Base-by-base conservation (phyloP, 1,139 yeast genomes). In the Hansenula sp. region DNA sequence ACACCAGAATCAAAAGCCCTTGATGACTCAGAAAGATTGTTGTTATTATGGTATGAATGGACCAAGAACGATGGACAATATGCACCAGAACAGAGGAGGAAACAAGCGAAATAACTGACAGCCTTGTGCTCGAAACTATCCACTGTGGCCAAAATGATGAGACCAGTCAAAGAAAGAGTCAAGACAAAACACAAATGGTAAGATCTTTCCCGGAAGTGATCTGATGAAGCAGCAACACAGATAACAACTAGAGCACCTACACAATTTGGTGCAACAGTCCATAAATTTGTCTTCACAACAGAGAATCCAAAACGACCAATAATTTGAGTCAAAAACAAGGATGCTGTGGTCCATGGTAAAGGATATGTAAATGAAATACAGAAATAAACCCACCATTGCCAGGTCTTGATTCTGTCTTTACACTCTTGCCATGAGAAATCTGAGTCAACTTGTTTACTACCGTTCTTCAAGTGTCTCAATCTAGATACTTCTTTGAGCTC, bases 41-140 rank as follows among this genome's bases (percentile, higher is more conserved):
- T 45, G 28, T 45, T 45, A 32, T 45, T 44, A 34, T 45, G 49
- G 47, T 47, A 45, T 12, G 47, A 34, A 37, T 45, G 49, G n/a
- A 45, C 44, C 28, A 45, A 32, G 10, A 47, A 45, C 2, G 49
- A 45, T 6, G 49, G 49, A 22, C 40, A 40, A 27, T 45, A 45
- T 17, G 47, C 47, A 11, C 49, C 49, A 16, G 43, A 37, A 24
- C 38, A 36, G 11, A 36, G 18, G 22, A 44, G 20, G 36, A 45
- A 45, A 34, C 48, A 45, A 10, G 48, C 48, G 37, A 45, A 45
- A 34, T 45, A 45, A 32, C 47, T 31, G 18, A 45, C 47, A n/a
- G 42, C 48, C 6, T 14, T 44, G 34, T 45, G 48, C 11, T 22
- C 16, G 14, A 16, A 20, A 29, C 38, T 29, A 36, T 36, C 38